Base-by-base conservation (phyloP, 805 yeast species). In the Yarrowia osloensis region DNA sequence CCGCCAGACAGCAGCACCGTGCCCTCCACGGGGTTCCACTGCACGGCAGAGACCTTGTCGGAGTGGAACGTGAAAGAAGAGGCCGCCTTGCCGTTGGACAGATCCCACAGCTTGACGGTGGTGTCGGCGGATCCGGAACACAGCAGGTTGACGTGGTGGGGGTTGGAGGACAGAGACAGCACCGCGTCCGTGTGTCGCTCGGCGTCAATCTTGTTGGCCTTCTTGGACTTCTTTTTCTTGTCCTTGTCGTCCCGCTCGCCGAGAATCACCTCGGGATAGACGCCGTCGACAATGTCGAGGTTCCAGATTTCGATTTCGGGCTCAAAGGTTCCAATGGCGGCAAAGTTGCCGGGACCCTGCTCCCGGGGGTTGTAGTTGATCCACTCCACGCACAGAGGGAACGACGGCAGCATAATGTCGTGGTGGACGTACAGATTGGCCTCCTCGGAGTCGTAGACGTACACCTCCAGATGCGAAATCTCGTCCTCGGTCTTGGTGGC, bases 251-350 rank as follows among this genome's bases (percentile, higher is more conserved):
- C 82, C 12, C 86, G 86, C 74, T 90, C 96, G 65, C 99, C 98
- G 69, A 95, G 81, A 70, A 95, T 91, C 71, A 89, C 84, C 75
- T 93, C 97, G 15, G 99, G 99, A 83, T 90, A 94, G 29, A 97
- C 94, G 74, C 91, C 91, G 72, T 95, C 98, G 39, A 94, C 81
- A 70, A 88, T 87, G 76, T 95, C 99, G 73, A 95, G 81, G 77
- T 95, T 92, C 98, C 98, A 95, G 69, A 95, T 84, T 79, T 95
- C 99, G 77, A 95, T 94, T 75, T 90, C 96, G 46, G 99, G 99
- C 73, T 94, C 98, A 76, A 95, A 94, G 1, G 98, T 90, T 75
- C 98, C 98, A 70, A 95, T 82, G 15, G 99, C 99, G 1, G 96
- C 98, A 78, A 91, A 92, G 78, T 92, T 95, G 12, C 96, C 97